Evolutionary conservation across 257 asterid genomes (phyloP), one percentile per base, ranked within the genome.

Genomic region (Solanum sitiens): DNA sequence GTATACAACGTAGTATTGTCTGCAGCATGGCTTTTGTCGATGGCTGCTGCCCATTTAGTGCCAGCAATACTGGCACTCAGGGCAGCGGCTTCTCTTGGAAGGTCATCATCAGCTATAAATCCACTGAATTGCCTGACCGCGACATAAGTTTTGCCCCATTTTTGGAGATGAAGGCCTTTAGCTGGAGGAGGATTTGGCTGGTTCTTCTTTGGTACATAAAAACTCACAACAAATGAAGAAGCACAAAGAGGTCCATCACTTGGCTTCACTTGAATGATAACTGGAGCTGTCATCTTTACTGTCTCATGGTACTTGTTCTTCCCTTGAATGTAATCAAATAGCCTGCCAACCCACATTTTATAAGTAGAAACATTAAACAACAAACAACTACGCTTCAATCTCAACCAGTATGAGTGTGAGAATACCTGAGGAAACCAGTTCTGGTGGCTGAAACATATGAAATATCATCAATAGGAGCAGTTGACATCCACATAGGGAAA

Each of bases 261-360:
- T 4, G 98, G 95, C 44, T 91, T 93, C 68, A 95, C 95, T 87
- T 96, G 91, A 2, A 95, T 88, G 15, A 95, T 86, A 15, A 96
- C 99, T 12, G 98, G 99, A 18, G 92, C 98, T 37, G 99, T 96
- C 98, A 95, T 95, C 89, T 96, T 98, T 88, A 96, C 94, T 71
- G 93, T 88, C 90, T 91, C 74, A 4, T 91, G 44, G 87, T 94
- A 88, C 6, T 88, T 91, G 73, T 94, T 96, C 79, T 95, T 91
- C 44, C 98, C 99, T 86, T 92, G 97, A 89, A 96, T 96, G 90
- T 94, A 96, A 53, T 88, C 86, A 50, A 95, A 96, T 25, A 96
- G 87, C 94, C 98, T 96, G 93, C 25, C 85, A 45, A 1, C 6
- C 84, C 21, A 77, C 40, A 0, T 27, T 7, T 44, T n/a, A 8